phyloP scores from a whole-genome alignment of 2,329 filamentous ascomycete species.

The Periconia macrospinosa region DNA sequence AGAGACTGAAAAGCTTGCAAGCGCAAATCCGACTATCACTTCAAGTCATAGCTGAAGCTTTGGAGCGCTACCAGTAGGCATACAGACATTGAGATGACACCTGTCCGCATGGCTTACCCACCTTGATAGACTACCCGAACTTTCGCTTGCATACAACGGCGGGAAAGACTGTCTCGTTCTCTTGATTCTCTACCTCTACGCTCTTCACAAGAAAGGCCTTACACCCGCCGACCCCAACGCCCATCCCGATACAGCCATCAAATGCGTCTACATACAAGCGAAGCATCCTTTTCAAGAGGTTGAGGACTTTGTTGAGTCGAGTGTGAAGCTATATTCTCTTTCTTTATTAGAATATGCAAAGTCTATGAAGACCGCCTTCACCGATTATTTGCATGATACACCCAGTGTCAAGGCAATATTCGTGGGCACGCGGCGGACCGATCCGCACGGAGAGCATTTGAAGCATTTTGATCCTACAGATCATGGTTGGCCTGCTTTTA shows the following conservation, averaged over 20 bases:
- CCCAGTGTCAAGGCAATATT: constrained; percentile 75
- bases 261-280: constrained; percentile 87
- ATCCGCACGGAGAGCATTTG: constrained; percentile 81
- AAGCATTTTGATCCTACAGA: constrained; percentile 87
- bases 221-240: constrained; percentile 21
- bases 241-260: constrained; percentile 53
- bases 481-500: constrained; percentile 84
- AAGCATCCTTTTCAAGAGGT: constrained; percentile 83
- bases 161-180: constrained; percentile 97
- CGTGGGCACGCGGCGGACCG: constrained; percentile 85
- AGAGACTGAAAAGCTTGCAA: constrained; percentile 67
- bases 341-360: constrained; percentile 72
- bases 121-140: constrained; percentile 65
- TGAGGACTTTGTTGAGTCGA: constrained; percentile 75
- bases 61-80: constrained; percentile 73
- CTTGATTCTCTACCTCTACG: constrained; percentile 79
- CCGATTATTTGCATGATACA: constrained; percentile 70
- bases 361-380: constrained; percentile 81
- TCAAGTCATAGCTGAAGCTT: constrained; percentile 72
- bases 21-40: constrained; percentile 73
- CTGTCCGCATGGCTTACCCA: constrained; percentile 17
- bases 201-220: constrained; percentile 48
- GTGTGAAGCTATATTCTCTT: constrained; percentile 71
- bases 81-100: neutral
- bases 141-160: constrained; percentile 94